Base-by-base conservation (phyloP, 176 grass and related monocot genomes). In the Thinopyrum elongatum region DNA sequence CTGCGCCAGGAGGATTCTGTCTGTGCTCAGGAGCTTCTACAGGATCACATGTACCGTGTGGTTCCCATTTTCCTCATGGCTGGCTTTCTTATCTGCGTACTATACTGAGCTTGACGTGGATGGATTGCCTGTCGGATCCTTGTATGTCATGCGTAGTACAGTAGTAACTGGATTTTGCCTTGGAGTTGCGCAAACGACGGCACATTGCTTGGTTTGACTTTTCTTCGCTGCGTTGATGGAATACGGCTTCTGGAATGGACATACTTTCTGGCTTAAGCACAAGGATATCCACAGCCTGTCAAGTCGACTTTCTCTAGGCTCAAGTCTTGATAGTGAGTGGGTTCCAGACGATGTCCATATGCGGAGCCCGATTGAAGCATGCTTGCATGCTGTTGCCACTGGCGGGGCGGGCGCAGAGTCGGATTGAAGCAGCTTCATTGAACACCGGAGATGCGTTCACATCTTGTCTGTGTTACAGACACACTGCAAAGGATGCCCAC, bases 91-190 rank as follows among this genome's bases (percentile, higher is more conserved):
- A 75, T 90, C 28, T 80, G 21, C 68, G 71, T 72, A 7, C 19
- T 59, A n/a, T n/a, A 68, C 34, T 29, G 14, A 80, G 57, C 22
- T 74, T n/a, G 75, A 80, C 36, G 65, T 76, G 49, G 47, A 69
- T 76, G 49, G 76, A 47, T 62, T 79, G 69, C 83, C 60, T 90
- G 76, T 74, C 41, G 22, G 28, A 53, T 84, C 36, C 70, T 49
- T 58, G 13, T 19, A 49, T 26, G 61, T 16, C 77, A 35, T 51
- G 55, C 70, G 26, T 81, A 9, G 36, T 39, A 31, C 30, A 46
- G 31, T 60, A 26, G 13, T 17, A 0, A 66, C 58, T 59, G 42
- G 39, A 79, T 71, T 86, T 66, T 86, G 26, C 19, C 33, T 21
- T 14, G 47, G 22, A 77, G 51, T 77, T 51, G 47, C 21, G 35